These are phyloP conservation scores for Leccinum fibrillosum DNA, from an alignment of 768 basidiomycete genomes.

Conservation along the genomic window DNA sequence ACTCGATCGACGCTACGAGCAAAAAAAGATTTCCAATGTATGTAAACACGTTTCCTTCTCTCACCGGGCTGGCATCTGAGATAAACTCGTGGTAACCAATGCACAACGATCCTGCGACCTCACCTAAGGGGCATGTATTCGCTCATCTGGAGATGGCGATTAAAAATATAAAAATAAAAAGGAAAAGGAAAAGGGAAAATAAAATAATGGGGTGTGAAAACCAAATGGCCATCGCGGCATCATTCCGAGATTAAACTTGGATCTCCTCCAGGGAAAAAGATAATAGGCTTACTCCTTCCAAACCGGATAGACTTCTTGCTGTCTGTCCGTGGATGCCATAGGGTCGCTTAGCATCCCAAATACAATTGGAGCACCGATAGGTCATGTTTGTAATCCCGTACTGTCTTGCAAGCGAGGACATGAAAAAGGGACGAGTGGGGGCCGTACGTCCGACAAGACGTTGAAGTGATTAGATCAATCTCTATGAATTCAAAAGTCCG, in stretches of 20 bases:
- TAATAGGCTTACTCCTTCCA: conserved; percentile 21
- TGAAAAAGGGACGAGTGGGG: conserved; percentile 15
- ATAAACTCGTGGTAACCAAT: conserved; percentile 29
- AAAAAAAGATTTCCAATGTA: conserved; percentile 1
- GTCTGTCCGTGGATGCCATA: conserved; percentile 9
- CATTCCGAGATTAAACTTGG: conserved; percentile 19
- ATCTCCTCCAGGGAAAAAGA: conserved; percentile 14
- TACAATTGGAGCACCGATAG: conserved; percentile 1
- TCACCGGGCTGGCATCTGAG: conserved; percentile 20
- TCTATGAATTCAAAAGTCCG: conserved; percentile 19
- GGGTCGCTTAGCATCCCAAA: conserved; percentile 8
- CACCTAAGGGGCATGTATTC: conserved; percentile 24
- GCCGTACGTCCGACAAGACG: conserved; percentile 14
- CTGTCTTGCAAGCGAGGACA: conserved; percentile 8
- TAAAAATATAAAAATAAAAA: not conserved
- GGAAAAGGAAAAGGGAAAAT: not conserved
- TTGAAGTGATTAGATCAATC: conserved; percentile 24
- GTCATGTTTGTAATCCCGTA: conserved; percentile 13
- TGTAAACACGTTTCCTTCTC: conserved; percentile 13
- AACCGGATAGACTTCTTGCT: conserved; percentile 18
- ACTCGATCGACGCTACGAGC: conserved; percentile 25
- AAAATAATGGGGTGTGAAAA: conserved; percentile 19
- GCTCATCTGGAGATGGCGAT: conserved; percentile 9
- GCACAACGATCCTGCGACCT: conserved; percentile 25
- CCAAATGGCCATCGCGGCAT: conserved; percentile 13